phyloP scores from a whole-genome alignment of 2,329 filamentous ascomycete species.

The Colletotrichum sp. region DNA sequence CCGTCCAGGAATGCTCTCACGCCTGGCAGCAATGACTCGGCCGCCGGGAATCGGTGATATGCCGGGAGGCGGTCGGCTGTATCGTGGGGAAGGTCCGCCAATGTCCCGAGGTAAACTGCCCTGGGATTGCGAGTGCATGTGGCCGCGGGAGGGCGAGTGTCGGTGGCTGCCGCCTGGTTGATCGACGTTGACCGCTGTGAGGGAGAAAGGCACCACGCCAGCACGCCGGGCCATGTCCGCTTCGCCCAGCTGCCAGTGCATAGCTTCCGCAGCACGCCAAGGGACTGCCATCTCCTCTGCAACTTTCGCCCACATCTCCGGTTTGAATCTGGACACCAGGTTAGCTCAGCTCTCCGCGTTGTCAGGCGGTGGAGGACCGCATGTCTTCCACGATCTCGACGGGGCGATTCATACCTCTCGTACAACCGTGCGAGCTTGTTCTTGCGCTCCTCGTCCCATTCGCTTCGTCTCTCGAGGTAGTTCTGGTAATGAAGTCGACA shows the following conservation, averaged over 20 bases:
- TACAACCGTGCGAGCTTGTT: constrained; percentile 95
- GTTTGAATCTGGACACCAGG: constrained; percentile 75
- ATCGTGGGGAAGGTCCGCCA: constrained; percentile 47
- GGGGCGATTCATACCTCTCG: constrained; percentile 76
- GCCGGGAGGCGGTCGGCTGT: constrained; percentile 38
- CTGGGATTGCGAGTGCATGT: constrained; percentile 51
- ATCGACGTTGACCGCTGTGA: constrained; percentile 62
- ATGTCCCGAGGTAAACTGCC: constrained; percentile 49
- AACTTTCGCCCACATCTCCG: constrained; percentile 97
- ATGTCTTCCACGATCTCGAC: background rate
- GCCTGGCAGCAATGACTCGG: constrained; percentile 42
- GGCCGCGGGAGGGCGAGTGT: constrained; percentile 24
- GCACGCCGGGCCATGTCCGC: constrained; percentile 92
- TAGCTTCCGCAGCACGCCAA: constrained; percentile 94
- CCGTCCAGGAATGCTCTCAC: constrained; percentile 42
- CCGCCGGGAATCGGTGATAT: constrained; percentile 35
- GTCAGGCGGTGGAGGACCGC: background rate
- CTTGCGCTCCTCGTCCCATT: constrained; percentile 98
- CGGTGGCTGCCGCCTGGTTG: constrained; percentile 11
- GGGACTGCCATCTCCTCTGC: constrained; percentile 94
- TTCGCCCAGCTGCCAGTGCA: constrained; percentile 98
- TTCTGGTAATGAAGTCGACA: constrained; percentile 97
- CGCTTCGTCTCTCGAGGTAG: constrained; percentile 88
- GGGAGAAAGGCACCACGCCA: constrained; percentile 81
- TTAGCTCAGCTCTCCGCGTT: background rate